Base-by-base conservation (phyloP, 176 grass and related monocot species). In the Olyra latifolia region DNA sequence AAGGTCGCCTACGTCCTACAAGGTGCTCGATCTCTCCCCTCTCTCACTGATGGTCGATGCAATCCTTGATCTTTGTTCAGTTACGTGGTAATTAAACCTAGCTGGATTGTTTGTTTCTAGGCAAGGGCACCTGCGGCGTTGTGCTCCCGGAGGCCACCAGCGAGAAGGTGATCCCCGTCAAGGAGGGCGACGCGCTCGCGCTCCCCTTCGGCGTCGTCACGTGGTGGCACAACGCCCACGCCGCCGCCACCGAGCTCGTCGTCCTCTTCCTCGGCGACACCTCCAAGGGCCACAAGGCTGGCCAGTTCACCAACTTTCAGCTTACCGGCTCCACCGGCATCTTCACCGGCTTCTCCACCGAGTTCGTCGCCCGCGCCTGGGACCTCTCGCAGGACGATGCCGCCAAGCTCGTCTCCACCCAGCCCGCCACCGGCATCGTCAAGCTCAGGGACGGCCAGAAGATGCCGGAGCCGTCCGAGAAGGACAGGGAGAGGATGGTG, bases 1-100 rank as follows among this genome's bases (percentile, higher is more conserved):
- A 95, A 95, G 62, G 93, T 95, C n/a, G 93, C 89, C 30, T 95
- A 95, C 71, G 93, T 95, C 4, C 89, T 95, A 62, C 81, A 86
- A 90, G 89, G 89, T 95, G 80, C 42, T 10, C n/a, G 7, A 44
- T 44, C 42, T 44, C n/a, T n/a, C n/a, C n/a, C n/a, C n/a, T n/a
- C n/a, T n/a, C n/a, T n/a, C n/a, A n/a, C n/a, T n/a, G n/a, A n/a
- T n/a, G n/a, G n/a, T n/a, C n/a, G n/a, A n/a, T n/a, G n/a, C n/a
- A n/a, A n/a, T n/a, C n/a, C n/a, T n/a, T n/a, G n/a, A n/a, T 8
- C 4, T 35, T 35, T 35, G 32, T 35, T 35, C 32, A 35, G 42
- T 44, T 8, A 43, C 2, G 2, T 10, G 2, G 6, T 10, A 44
- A 6, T 7, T 10, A 44, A 8, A 10, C 7, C 7, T 44, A 35